Base-by-base conservation (phyloP, 2,329 filamentous ascomycete genomes). In the Talaromyces albobiverticillius region DNA sequence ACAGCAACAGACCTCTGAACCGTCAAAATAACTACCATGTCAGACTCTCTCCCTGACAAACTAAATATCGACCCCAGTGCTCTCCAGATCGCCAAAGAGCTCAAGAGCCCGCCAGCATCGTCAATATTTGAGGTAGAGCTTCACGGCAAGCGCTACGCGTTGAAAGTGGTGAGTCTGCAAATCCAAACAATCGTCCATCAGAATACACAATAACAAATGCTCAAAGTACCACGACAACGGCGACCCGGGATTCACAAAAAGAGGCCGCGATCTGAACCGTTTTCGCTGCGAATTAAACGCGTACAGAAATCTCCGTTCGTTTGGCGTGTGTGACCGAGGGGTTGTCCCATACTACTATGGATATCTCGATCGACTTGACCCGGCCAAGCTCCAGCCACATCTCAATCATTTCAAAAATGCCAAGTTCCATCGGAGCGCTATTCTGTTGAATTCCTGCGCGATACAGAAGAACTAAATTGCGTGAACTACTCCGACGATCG, bases 151-250 rank as follows among this genome's bases (percentile, higher is more conserved):
- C 54, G 53, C n/a, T 59, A 54, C 49, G 50, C 48, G 25, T 29
- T 61, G 38, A 62, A 61, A 46, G 20, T 63, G 36, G 46, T 49
- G 36, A 49, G 46, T 36, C 29, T 49, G 31, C 3, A 36, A 6
- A 49, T 49, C 22, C 10, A n/a, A n/a, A n/a, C n/a, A n/a, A n/a
- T n/a, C n/a, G n/a, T n/a, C n/a, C n/a, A n/a, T n/a, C n/a, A n/a
- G n/a, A n/a, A n/a, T n/a, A n/a, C n/a, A n/a, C n/a, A n/a, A n/a
- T n/a, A n/a, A n/a, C n/a, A n/a, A n/a, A n/a, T n/a, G n/a, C n/a
- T n/a, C n/a, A n/a, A 10, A 36, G 46, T 63, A 60, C 31, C 62
- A 65, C 40, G 57, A 63, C 40, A 62, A 63, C 46, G 63, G 62
- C 22, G 60, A 65, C 40, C 59, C 59, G 9, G 62, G 62, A 20